These are phyloP conservation scores for Rhododendron ovatum DNA, from an alignment of 148 eudicot species.

Conservation along the genomic window DNA sequence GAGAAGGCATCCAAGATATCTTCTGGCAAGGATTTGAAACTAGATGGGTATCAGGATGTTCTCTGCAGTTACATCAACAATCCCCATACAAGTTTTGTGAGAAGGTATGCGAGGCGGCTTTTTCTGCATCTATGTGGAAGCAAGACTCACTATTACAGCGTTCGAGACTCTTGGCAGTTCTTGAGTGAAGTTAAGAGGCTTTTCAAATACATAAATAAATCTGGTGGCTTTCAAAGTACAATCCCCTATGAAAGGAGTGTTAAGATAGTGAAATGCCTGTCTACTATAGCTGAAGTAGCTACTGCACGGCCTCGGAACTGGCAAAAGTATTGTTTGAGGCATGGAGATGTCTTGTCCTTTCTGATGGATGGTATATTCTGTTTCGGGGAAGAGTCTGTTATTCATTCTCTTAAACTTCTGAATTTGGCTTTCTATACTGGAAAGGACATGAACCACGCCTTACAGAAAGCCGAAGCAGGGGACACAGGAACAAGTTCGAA, in stretches of 20 bases:
- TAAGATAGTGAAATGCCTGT: conserved; percentile 80
- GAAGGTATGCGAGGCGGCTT: conserved; percentile 94
- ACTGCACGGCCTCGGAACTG: conserved; percentile 96
- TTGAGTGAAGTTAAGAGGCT: conserved; percentile 88
- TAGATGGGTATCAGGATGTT: conserved; percentile 98
- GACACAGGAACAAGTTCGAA: conserved; percentile 58
- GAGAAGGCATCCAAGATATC: conserved; percentile 68
- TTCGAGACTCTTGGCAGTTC: conserved; percentile 95
- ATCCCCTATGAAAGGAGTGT: conserved; percentile 95
- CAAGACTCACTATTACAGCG: conserved; percentile 95
- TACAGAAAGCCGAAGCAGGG: conserved; percentile 57
- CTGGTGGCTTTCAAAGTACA: conserved; percentile 79
- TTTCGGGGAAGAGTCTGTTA: conserved; percentile 89
- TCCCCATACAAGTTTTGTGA: conserved; percentile 73
- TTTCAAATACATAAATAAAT: conserved; percentile 73
- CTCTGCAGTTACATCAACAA: conserved; percentile 97
- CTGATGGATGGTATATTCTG: conserved; percentile 79
- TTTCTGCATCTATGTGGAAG: conserved; percentile 98
- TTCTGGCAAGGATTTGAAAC: conserved; percentile 78
- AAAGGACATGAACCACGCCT: conserved; percentile 56
- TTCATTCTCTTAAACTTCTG: conserved; percentile 81
- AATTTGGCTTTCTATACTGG: conserved; percentile 87
- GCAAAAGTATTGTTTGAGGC: conserved; percentile 94
- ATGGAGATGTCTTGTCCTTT: conserved; percentile 77
- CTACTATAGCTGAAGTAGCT: conserved; percentile 94